phyloP scores from a whole-genome alignment of 441 rosid genomes.

The Corymbia calophylla region DNA sequence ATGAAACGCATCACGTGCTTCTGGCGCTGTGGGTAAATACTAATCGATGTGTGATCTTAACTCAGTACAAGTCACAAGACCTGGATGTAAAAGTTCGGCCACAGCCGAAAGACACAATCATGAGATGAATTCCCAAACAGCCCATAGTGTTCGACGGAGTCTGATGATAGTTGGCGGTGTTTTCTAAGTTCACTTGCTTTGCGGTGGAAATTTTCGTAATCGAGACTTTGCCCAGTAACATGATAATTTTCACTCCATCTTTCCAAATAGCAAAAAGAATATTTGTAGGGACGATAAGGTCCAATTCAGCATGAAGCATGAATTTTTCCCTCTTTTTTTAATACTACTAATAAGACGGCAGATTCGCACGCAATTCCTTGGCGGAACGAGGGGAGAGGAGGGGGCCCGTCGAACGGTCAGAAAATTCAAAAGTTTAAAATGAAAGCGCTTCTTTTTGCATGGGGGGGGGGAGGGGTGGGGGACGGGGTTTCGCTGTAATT shows the following conservation, averaged over 20 bases:
- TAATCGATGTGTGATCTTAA: neutral
- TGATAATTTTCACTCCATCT: neutral
- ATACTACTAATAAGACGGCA: neutral
- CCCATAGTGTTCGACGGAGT: neutral
- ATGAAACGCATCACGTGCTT: neutral
- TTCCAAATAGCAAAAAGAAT: neutral
- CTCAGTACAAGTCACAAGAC: neutral
- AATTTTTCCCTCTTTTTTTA: neutral
- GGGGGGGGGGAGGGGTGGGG: neutral
- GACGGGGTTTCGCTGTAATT: neutral
- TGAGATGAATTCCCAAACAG: neutral
- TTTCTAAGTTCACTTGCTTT: neutral
- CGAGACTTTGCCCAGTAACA: neutral
- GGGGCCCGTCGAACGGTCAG: neutral
- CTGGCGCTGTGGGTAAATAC: neutral
- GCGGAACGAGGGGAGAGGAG: neutral
- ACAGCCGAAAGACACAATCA: neutral
- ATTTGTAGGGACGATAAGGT: neutral
- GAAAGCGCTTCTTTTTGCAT: neutral
- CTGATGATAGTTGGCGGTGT: fast-evolving
- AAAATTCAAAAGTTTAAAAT: neutral
- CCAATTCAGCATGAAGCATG: neutral
- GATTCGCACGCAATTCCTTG: neutral
- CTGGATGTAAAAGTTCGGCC: neutral
- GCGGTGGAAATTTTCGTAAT: neutral